Base-by-base conservation (phyloP, 805 yeast species). In the Starmera pachycereana region DNA sequence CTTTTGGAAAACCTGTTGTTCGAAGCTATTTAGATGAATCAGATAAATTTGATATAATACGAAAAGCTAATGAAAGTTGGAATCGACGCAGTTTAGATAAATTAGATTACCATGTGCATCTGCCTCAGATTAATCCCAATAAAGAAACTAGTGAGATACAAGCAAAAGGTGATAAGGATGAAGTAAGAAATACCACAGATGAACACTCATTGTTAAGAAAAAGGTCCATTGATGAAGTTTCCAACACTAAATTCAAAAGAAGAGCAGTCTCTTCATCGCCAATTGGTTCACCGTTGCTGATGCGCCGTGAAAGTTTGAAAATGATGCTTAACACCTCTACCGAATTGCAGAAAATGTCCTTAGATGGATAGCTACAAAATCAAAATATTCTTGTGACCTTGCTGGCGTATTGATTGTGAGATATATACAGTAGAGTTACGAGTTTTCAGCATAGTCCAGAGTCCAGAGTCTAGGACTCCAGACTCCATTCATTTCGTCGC, bases 251-350 rank as follows among this genome's bases (percentile, higher is more conserved):
- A 12, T 40, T 37, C 29, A 55, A 55, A 38, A 44, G 59, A 41
- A 43, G 59, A 36, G 59, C 57, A 9, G 58, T 55, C 0, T 52
- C 58, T 5, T 46, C 52, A 9, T 52, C 57, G 2, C 58, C 59
- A 1, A 44, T 48, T 2, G 45, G 51, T 12, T 22, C 54, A 1
- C 45, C 47, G 0, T 35, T 51, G 27, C 29, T 47, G 13, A 45
- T 42, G 32, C 40, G 27, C 9, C 27, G 54, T 38, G 48, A 49
- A 2, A 48, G 44, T 34, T 22, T 46, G 12, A 51, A 52, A 27
- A 38, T 52, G 36, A 34, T 54, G 16, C 34, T 52, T 1, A 54
- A 45, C 18, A 40, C 57, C 6, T 52, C 57, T 0, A 39, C 40
- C 22, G 56, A 53, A n/a, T 39, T 53, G 39, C 52, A 53, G 39